Base-by-base conservation (phyloP, 176 grass and related monocot genomes). In the Hsuehochloa calcarea region DNA sequence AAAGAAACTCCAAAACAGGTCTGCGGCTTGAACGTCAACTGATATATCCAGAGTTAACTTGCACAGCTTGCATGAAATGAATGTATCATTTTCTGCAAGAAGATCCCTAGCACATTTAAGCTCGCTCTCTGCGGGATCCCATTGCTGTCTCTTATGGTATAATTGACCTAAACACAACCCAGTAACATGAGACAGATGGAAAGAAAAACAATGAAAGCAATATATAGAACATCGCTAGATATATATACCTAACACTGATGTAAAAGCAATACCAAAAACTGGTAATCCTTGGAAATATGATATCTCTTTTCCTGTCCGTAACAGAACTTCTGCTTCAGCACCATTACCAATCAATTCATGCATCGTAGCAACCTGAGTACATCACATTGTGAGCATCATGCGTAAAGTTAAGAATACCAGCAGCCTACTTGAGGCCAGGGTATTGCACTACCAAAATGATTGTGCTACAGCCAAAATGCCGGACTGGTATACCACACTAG, bases 261-360 rank as follows among this genome's bases (percentile, higher is more conserved):
- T 80, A 90, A 98, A 98, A 62, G 66, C 47, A 83, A 92, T 89
- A 64, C 75, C 65, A 87, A 98, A 91, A 80, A 87, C 25, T 59
- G 89, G 70, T 16, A 98, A 62, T 39, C 85, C 67, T 65, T 92
- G 83, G n/a, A 61, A 66, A 85, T 65, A 58, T 64, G 93, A 95
- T 72, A 93, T 92, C 45, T 92, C 88, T 78, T 90, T 93, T 90
- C 93, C 96, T 74, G 80, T 89, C 34, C 70, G 85, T 50, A 98
- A 89, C 75, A 92, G 81, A 77, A 74, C 62, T 90, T 98, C 93
- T 51, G 96, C 93, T 86, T 98, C 93, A 75, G 73, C 72, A 52
- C 77, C 87, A 92, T 95, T 87, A 14, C 96, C 96, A 68, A 87
- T 78, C 75, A 87, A 92, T 85, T 95, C 96, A 81, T 90, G 41